A percentile compares a stretch with the other conserved stretches of the same genome.
Evolutionary conservation across 352 stramenopile genomes (phyloP).

Genomic region (Phytophthora idaei): DNA sequence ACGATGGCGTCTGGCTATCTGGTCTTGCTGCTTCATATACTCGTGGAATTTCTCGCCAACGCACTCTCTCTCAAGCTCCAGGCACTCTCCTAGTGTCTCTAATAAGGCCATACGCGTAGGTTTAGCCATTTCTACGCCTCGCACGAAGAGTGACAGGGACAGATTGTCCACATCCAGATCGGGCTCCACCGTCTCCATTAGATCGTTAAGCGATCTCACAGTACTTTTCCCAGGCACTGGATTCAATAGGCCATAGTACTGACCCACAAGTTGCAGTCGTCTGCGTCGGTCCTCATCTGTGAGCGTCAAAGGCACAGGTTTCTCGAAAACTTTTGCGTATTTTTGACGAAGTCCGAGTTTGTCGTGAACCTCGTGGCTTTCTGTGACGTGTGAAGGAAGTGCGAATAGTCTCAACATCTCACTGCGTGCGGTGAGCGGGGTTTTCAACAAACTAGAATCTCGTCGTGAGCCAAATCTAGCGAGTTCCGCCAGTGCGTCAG

Average conservation of each 20-base stretch:
- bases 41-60: slow-evolving; percentile 64
- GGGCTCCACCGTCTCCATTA: slow-evolving; percentile 68
- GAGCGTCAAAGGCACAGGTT: slow-evolving; percentile 37
- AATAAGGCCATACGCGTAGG: slow-evolving; percentile 62
- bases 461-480: slow-evolving; percentile 1
- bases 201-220: slow-evolving; percentile 29
- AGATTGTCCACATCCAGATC: slow-evolving; percentile 73
- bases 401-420: slow-evolving; percentile 68
- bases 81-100: slow-evolving; percentile 57
- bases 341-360: slow-evolving; percentile 50
- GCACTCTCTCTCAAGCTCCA: slow-evolving; percentile 74
- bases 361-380: slow-evolving; percentile 40
- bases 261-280: slow-evolving; percentile 49
- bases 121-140: slow-evolving; percentile 63
- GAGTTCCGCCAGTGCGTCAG: not conserved
- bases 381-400: slow-evolving; percentile 47
- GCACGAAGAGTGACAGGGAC: slow-evolving; percentile 62
- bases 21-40: slow-evolving; percentile 76
- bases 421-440: slow-evolving; percentile 53
- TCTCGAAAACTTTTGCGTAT: slow-evolving; percentile 56
- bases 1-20: slow-evolving; percentile 47
- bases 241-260: slow-evolving; percentile 62
- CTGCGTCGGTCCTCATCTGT: slow-evolving; percentile 54
- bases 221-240: slow-evolving; percentile 8
- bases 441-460: slow-evolving; percentile 12